A percentile compares a stretch with the other conserved stretches of the same genome.
These are phyloP conservation scores for Sporothrix euskadiensis DNA, from an alignment of 2,329 filamentous ascomycete species.

Conservation along the genomic window DNA sequence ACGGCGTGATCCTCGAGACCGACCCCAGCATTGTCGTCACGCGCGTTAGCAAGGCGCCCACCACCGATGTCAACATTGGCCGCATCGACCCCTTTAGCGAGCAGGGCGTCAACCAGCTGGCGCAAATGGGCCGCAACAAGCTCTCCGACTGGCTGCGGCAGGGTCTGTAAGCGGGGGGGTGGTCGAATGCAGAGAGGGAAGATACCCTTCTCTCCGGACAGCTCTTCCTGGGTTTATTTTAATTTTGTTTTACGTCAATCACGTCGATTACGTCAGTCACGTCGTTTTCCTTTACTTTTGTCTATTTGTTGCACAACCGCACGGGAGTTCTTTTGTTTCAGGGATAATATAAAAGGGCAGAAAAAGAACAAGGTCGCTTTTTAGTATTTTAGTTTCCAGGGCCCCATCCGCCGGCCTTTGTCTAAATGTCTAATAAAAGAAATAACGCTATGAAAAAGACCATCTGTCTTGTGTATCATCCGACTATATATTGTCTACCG, in stretches of 20 bases:
- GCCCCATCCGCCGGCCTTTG: constrained; percentile 26
- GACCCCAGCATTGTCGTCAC: constrained; percentile 93
- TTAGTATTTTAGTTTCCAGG: neutral
- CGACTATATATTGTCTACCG: constrained; percentile 36
- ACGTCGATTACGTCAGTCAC: neutral
- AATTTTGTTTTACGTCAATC: neutral
- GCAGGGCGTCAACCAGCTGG: constrained; percentile 90
- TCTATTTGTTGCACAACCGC: neutral
- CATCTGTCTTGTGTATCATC: neutral
- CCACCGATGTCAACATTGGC: constrained; percentile 87
- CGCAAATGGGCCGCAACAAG: constrained; percentile 90
- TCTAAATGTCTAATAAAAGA: constrained; percentile 10
- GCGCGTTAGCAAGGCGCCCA: constrained; percentile 86
- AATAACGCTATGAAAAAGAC: neutral
- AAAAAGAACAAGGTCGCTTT: neutral
- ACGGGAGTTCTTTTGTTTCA: constrained; percentile 16
- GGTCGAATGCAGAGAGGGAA: neutral
- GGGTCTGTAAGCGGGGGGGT: constrained; percentile 57
- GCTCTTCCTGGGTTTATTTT: neutral
- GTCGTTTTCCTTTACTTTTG: neutral
- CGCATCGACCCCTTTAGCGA: constrained; percentile 88
- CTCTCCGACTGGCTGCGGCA: constrained; percentile 88
- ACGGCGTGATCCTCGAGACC: constrained; percentile 95
- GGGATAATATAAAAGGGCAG: constrained; percentile 10
- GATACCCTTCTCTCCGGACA: neutral